These are phyloP conservation scores for Volvariella surrecta DNA, from an alignment of 1,284 basidiomycete species.

Conservation along the genomic window DNA sequence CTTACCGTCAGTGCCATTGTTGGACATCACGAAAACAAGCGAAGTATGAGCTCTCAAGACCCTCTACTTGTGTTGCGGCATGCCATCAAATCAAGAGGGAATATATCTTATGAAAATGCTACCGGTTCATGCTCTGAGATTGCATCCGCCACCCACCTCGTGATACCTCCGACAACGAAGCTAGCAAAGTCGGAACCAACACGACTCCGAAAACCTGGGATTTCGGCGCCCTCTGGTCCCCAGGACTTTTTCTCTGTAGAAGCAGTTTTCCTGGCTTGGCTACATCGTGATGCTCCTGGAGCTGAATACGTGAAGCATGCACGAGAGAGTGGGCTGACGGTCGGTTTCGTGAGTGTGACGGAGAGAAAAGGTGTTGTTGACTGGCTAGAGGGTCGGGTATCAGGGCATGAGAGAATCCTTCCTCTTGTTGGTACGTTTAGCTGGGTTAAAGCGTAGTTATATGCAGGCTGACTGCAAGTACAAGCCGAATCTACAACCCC, in stretches of 20 bases:
- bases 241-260: constrained; percentile 72
- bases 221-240: constrained; percentile 32
- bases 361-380: constrained; percentile 80
- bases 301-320: constrained; percentile 86
- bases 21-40: no score
- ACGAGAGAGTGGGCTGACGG: constrained; percentile 60
- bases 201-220: constrained; percentile 57
- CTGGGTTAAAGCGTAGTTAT: neutral
- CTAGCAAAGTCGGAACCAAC: constrained; percentile 69
- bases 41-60: constrained; percentile 30
- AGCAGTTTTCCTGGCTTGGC: constrained; percentile 77
- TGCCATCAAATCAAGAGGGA: constrained; percentile 42
- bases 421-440: constrained; percentile 44
- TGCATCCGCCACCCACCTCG: constrained; percentile 54
- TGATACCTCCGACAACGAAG: constrained; percentile 42
- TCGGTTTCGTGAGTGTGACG: constrained; percentile 78
- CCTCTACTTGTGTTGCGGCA: constrained; percentile 46
- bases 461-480: constrained; percentile 10
- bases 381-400: constrained; percentile 67
- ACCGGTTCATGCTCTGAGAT: constrained; percentile 40
- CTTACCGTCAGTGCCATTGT: no score
- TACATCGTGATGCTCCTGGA: constrained; percentile 59
- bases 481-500: constrained; percentile 44
- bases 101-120: constrained; percentile 43
- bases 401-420: constrained; percentile 46